Evolutionary conservation across 2,329 filamentous ascomycete species (phyloP), one percentile per base, ranked within the genome.

Genomic region (Colletotrichum horii): DNA sequence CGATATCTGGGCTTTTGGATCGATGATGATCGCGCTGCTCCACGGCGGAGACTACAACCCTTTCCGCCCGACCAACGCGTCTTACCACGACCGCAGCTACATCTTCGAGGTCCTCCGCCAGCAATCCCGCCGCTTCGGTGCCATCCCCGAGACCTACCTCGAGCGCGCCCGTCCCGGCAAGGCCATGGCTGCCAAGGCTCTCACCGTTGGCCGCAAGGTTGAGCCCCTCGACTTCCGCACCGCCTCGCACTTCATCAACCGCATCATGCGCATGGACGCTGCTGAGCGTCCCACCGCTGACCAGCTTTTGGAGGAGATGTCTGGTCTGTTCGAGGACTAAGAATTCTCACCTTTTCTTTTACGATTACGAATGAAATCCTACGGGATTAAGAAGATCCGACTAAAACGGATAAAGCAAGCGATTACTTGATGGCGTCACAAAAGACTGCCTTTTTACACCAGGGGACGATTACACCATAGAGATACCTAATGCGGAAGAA

Each of bases 1-100:
- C 62, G 95, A 97, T 79, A 95, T 96, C 69, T 97, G 95, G 95
- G 94, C 95, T 4, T 96, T 95, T 81, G 95, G 94, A 2, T 94
- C 94, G 77, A 94, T 96, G 83, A 76, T 76, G 74, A 76, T 76
- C 19, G 74, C 74, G 3, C 70, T 76, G 3, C 65, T 76, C 6
- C 74, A 76, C 16, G 74, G 74, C 22, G 74, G 74, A 58, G 74
- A 76, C 28, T 76, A 76, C 74, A 76, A 76, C 48, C 74, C 74
- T 4, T 76, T 76, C 74, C 74, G 74, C 16, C 74, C 74, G 12
- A 60, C 65, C 70, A 74, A 64, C 22, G 74, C 74, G 8, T 52
- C 70, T 22, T 76, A 76, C 48, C 74, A 76, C 15, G 74, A 76
- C 48, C 74, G 74, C 22, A 76, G 74, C 65, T 76, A 76, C 19